These are phyloP conservation scores for Metschnikowia baotianmanensis DNA, from an alignment of 805 yeast genomes.

Conservation along the genomic window DNA sequence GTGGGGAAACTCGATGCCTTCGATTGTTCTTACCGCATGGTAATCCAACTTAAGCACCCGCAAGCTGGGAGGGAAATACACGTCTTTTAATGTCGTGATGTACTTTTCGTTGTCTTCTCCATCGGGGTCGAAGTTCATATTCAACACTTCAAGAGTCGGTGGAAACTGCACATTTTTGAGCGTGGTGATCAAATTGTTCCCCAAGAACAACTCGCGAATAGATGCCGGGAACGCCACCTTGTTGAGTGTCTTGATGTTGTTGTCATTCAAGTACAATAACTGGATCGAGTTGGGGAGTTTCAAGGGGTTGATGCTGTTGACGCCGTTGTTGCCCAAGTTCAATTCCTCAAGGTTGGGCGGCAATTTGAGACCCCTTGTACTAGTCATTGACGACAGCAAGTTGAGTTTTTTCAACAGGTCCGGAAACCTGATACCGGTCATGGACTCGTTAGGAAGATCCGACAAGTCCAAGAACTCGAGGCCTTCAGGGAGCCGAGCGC, in stretches of 20 bases:
- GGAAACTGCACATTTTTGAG: constrained; percentile 44
- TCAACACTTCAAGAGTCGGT: constrained; percentile 35
- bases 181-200: constrained; percentile 44
- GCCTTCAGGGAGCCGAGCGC: constrained; percentile 39
- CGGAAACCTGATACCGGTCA: constrained; percentile 47
- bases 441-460: constrained; percentile 44
- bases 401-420: constrained; percentile 36
- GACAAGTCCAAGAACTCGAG: constrained; percentile 38
- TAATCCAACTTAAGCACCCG: constrained; percentile 37
- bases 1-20: constrained; percentile 39
- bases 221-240: constrained; percentile 40
- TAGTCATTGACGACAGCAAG: constrained; percentile 44
- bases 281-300: constrained; percentile 41
- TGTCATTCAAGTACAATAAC: constrained; percentile 34
- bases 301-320: constrained; percentile 44
- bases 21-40: constrained; percentile 39
- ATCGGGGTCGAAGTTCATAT: constrained; percentile 42
- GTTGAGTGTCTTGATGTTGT: constrained; percentile 44
- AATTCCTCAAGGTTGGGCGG: constrained; percentile 32
- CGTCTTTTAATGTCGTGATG: constrained; percentile 42
- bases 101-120: constrained; percentile 41
- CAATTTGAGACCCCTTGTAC: constrained; percentile 41
- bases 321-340: constrained; percentile 39
- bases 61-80: constrained; percentile 35
- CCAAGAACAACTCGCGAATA: constrained; percentile 36